A percentile compares a stretch with the other conserved stretches of the same genome.
phyloP scores from a whole-genome alignment of 805 yeast genomes.

The Metschnikowia reukaufii region DNA sequence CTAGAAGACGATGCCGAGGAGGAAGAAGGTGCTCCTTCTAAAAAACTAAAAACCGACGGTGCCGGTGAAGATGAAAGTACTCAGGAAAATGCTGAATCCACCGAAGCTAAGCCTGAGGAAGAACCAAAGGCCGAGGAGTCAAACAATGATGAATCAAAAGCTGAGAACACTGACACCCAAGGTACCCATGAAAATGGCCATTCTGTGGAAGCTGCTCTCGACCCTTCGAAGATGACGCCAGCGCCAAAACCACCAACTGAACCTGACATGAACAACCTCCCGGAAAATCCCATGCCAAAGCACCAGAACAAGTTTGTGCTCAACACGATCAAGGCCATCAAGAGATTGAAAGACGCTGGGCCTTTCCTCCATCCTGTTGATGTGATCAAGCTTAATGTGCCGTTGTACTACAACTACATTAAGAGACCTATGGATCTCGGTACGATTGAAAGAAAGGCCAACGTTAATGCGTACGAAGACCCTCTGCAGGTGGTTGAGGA shows the following conservation, averaged over 20 bases:
- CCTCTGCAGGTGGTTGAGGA: conserved; percentile 72
- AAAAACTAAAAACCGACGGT: conserved; percentile 23
- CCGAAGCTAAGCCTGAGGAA: background rate
- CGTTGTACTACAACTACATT: conserved; percentile 82
- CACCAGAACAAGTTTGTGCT: conserved; percentile 83
- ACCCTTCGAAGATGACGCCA: conserved; percentile 35
- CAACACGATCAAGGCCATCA: conserved; percentile 80
- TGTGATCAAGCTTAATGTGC: conserved; percentile 81
- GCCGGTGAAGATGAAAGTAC: conserved; percentile 10
- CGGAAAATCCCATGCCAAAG: conserved; percentile 65
- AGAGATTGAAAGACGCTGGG: conserved; percentile 85
- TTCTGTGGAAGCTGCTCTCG: conserved; percentile 1
- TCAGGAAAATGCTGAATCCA: conserved; percentile 3
- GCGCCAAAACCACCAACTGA: conserved; percentile 76
- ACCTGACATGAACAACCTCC: conserved; percentile 70
- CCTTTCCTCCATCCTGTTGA: conserved; percentile 93
- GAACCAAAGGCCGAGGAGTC: background rate
- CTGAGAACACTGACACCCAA: background rate
- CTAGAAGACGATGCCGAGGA: conserved; percentile 28
- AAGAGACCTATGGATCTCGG: conserved; percentile 90
- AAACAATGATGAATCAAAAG: background rate
- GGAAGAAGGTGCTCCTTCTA: conserved; percentile 15
- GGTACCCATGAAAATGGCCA: background rate
- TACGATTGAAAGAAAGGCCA: conserved; percentile 82
- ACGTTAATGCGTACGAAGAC: conserved; percentile 65